phyloP scores from a whole-genome alignment of 2,329 filamentous ascomycete species.

The Aureobasidium sp. region DNA sequence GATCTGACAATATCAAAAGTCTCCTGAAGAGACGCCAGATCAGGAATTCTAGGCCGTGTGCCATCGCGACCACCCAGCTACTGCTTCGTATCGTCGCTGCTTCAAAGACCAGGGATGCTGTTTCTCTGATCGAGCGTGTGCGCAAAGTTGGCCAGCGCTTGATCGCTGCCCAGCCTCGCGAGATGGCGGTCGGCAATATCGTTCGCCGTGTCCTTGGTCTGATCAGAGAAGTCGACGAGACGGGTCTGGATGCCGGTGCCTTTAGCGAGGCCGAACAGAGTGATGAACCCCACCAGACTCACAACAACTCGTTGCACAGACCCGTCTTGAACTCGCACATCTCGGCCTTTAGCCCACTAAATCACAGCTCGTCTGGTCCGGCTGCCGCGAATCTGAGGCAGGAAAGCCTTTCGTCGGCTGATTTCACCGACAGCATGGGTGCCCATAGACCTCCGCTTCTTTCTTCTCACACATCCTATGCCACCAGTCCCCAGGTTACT shows the following conservation, averaged over 20 bases:
- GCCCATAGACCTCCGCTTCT: conserved; percentile 48
- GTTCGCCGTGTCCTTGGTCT: conserved; percentile 81
- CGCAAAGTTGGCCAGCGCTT: conserved; percentile 69
- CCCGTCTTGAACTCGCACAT: conserved; percentile 33
- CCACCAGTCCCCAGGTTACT: conserved; percentile 48
- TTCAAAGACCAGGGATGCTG: conserved; percentile 68
- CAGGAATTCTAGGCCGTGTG: conserved; percentile 75
- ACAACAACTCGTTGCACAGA: conserved; percentile 29
- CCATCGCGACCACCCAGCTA: conserved; percentile 81
- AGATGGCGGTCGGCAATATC: conserved; percentile 91
- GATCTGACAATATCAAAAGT: conserved; percentile 37
- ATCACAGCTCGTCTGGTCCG: conserved; percentile 31
- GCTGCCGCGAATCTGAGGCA: not conserved
- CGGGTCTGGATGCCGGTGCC: conserved; percentile 63
- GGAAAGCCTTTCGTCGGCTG: not conserved
- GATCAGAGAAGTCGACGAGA: conserved; percentile 82
- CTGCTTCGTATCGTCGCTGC: conserved; percentile 78
- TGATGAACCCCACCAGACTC: conserved; percentile 22
- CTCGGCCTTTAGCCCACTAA: conserved; percentile 39
- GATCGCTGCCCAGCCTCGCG: conserved; percentile 74
- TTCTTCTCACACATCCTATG: conserved; percentile 55
- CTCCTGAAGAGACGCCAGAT: conserved; percentile 89
- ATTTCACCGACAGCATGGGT: conserved; percentile 1
- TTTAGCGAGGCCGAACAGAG: conserved; percentile 45
- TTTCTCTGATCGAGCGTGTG: conserved; percentile 70